A percentile compares a stretch with the other conserved stretches of the same genome.
These are phyloP conservation scores for Terfezia boudieri DNA, from an alignment of 495 filamentous ascomycete species.

Conservation along the genomic window DNA sequence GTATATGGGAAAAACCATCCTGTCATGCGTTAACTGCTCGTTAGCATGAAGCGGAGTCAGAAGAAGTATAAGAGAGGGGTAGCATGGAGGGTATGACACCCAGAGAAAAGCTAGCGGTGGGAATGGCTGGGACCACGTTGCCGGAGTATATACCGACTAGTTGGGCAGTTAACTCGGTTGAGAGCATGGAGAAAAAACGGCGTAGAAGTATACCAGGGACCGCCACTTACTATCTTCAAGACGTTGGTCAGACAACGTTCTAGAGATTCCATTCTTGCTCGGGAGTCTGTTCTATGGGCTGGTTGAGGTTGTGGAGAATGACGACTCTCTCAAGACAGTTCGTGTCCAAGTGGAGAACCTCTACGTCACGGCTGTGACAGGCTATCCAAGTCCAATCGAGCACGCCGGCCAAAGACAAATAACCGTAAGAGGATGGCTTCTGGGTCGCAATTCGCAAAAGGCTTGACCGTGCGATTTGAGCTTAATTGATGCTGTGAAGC, in stretches of 20 bases:
- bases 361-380: too few relatives aligned
- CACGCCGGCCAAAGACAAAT: too few relatives aligned
- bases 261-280: constrained; percentile 15
- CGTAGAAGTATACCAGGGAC: background rate
- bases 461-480: too few relatives aligned
- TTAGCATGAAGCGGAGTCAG: background rate
- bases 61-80: background rate
- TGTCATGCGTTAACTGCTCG: background rate
- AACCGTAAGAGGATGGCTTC: too few relatives aligned
- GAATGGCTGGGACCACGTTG: background rate
- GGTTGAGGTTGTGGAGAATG: too few relatives aligned
- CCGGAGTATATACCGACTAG: background rate
- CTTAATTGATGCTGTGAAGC: too few relatives aligned
- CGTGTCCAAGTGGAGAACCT: too few relatives aligned
- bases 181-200: background rate
- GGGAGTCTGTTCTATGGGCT: too few relatives aligned
- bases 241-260: constrained; percentile 17
- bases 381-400: too few relatives aligned
- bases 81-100: background rate
- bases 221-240: constrained; percentile 16
- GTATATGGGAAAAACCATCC: background rate
- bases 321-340: too few relatives aligned
- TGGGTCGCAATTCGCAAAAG: too few relatives aligned
- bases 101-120: background rate
- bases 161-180: background rate